Percentiles rank a stretch among this genome's conserved stretches.
Conservation (phyloP, 257 asterid genomes). For the Nicotiana paniculata region DNA sequence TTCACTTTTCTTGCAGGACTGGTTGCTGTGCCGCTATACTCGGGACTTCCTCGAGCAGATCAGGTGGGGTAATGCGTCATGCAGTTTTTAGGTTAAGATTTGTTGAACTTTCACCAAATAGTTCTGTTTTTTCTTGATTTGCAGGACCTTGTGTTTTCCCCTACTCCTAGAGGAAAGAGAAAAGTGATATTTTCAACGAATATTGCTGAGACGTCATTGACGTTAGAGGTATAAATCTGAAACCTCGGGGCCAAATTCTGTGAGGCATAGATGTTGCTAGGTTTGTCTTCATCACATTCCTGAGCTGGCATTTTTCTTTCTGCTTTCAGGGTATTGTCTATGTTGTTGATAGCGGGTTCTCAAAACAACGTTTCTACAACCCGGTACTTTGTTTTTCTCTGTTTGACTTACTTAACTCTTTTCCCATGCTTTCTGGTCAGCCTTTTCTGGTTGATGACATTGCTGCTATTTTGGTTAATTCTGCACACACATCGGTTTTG, state of each 20-base stretch:
- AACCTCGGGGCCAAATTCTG: neutral
- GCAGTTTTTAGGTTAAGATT: neutral
- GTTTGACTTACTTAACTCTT: neutral
- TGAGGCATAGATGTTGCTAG: neutral
- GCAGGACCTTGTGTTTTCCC: slow-evolving; percentile 88
- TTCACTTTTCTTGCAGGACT: slow-evolving; percentile 48
- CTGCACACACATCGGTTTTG: neutral
- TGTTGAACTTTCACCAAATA: neutral
- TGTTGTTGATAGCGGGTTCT: slow-evolving; percentile 90
- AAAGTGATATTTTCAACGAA: slow-evolving; percentile 90
- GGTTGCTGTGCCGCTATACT: slow-evolving; percentile 75
- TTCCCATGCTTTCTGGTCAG: neutral
- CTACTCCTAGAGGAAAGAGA: slow-evolving; percentile 93
- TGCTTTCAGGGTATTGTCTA: slow-evolving; percentile 76
- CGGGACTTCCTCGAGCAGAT: slow-evolving; percentile 90
- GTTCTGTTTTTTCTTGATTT: slow-evolving; percentile 7
- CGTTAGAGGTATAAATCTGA: slow-evolving; percentile 64
- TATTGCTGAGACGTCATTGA: slow-evolving; percentile 96
- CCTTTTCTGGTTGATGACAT: neutral
- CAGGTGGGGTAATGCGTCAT: slow-evolving; percentile 45
- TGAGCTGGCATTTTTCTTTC: slow-evolving; percentile 3
- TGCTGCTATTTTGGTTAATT: neutral
- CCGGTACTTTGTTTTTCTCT: slow-evolving; percentile 42
- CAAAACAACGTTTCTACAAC: slow-evolving; percentile 86
- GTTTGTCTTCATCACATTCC: neutral